Base-by-base conservation (phyloP, 306 rosid species). In the Cyamopsis tetragonoloba region DNA sequence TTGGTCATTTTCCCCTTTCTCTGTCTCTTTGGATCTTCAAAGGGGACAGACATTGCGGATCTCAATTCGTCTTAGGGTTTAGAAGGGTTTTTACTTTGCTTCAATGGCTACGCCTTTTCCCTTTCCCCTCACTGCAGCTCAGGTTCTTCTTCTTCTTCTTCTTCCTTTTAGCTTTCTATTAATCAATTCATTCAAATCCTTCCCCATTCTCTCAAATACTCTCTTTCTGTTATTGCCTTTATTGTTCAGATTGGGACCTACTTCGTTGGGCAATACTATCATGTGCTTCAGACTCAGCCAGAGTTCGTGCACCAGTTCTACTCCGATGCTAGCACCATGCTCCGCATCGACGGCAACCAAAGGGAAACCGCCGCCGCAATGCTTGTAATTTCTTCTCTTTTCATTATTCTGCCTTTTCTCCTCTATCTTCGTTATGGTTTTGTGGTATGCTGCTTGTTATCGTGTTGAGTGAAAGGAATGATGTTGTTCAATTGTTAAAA, bases 181-280 rank as follows among this genome's bases (percentile, higher is more conserved):
- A 1, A 3, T 55, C 41, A 3, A 42, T 2, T 19, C 28, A 48
- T 0, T 39, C 7, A 17, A 58, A 71, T 28, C 20, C 32, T 4
- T 65, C 12, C 5, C 0, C 4, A 26, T 11, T 8, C 26, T n/a
- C 3, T 43, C 14, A 1, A 6, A 13, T 12, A 4, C 42, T 30
- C 0, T 35, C 9, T 31, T 30, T 14, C 10, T 32, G 19, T 11
- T 3, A 19, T 14, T 19, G 47, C 47, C 59, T 62, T 26, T 3
- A 15, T 17, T 2, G 0, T 67, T 75, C 70, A 93, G 99, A 87
- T 93, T 48, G 99, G 99, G 43, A 86, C 97, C 18, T 93, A 93
- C 87, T 93, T 93, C 62, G 99, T 93, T 51, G 90, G 95, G 63
- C 99, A 93, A 81, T 93, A 93, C 63, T 93, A 89, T 64, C 99